A percentile compares a stretch with the other conserved stretches of the same genome.
These are phyloP conservation scores for Shiraia bambusicola DNA, from an alignment of 2,329 filamentous ascomycete species.

Conservation along the genomic window DNA sequence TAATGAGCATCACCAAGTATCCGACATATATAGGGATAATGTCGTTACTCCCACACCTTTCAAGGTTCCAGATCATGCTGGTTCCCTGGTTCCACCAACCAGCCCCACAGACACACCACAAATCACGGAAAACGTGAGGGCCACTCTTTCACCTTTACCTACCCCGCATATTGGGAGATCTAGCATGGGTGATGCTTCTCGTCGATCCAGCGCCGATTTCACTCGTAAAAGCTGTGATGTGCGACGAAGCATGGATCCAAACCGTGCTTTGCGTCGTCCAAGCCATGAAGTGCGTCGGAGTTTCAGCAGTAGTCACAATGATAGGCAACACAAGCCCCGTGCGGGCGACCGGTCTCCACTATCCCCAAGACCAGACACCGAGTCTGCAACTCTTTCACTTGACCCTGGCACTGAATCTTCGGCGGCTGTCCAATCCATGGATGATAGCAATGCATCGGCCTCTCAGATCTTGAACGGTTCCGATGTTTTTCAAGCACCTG, in stretches of 20 bases:
- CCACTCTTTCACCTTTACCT: constrained; percentile 48
- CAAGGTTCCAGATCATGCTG: constrained; percentile 11
- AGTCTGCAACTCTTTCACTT: constrained; percentile 73
- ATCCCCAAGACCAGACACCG: constrained; percentile 61
- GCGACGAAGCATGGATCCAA: constrained; percentile 43
- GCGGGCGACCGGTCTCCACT: constrained; percentile 52
- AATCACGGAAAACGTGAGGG: constrained; percentile 45
- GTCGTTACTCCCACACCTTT: constrained; percentile 17
- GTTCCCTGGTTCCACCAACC: constrained; percentile 13
- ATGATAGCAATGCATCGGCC: constrained; percentile 75
- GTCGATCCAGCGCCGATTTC: constrained; percentile 44
- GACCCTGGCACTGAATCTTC: constrained; percentile 76
- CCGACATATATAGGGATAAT: constrained; percentile 8
- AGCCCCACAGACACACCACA: constrained; percentile 27
- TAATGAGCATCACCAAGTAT: constrained; percentile 48
- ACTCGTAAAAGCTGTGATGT: constrained; percentile 44
- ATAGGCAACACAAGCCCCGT: constrained; percentile 55
- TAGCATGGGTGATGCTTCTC: constrained; percentile 48
- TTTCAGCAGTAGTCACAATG: constrained; percentile 60
- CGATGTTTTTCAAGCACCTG: constrained; percentile 83
- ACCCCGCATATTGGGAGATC: constrained; percentile 33
- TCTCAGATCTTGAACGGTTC: constrained; percentile 88
- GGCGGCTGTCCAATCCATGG: constrained; percentile 60
- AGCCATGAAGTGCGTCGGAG: constrained; percentile 54
- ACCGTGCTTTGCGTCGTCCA: constrained; percentile 55